These are phyloP conservation scores for Diplodia mutila DNA, from an alignment of 2,329 filamentous ascomycete species.

Conservation along the genomic window DNA sequence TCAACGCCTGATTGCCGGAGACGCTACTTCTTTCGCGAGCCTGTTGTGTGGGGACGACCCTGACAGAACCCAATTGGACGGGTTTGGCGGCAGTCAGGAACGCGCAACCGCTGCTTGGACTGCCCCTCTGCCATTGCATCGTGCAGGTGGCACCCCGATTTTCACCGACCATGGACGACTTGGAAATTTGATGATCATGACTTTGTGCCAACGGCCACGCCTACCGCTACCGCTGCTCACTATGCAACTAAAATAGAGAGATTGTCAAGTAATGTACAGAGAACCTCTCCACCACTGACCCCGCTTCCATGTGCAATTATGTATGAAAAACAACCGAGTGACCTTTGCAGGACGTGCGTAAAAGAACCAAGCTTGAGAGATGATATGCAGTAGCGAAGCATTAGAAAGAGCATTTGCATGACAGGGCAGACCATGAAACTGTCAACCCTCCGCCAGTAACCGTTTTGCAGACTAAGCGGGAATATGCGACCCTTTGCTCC, in stretches of 20 bases:
- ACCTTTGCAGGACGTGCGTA: not conserved
- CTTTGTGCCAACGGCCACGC: slow-evolving; percentile 16
- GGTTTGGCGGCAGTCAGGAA: not conserved
- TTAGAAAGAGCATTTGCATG: not conserved
- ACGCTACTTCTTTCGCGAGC: not conserved
- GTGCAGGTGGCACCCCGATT: not conserved
- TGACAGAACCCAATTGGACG: not conserved
- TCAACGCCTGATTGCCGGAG: not conserved
- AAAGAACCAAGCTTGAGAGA: not conserved
- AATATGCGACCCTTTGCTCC: slow-evolving; percentile 13
- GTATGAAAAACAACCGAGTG: not conserved
- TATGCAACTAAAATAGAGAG: not conserved
- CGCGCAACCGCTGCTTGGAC: not conserved
- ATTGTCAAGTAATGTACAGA: slow-evolving; percentile 17
- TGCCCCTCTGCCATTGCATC: not conserved
- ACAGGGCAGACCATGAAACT: not conserved
- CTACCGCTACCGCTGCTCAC: slow-evolving; percentile 3
- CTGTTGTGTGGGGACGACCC: too few relatives aligned
- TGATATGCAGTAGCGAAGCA: not conserved
- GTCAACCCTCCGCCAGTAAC: not conserved
- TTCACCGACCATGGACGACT: not conserved
- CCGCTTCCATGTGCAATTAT: slow-evolving; percentile 13
- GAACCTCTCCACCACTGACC: not conserved
- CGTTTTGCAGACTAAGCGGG: slow-evolving; percentile 12
- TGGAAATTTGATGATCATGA: slow-evolving; percentile 10